phyloP scores from a whole-genome alignment of 371 early-diverging fungal species.

The Mucor sp. region DNA sequence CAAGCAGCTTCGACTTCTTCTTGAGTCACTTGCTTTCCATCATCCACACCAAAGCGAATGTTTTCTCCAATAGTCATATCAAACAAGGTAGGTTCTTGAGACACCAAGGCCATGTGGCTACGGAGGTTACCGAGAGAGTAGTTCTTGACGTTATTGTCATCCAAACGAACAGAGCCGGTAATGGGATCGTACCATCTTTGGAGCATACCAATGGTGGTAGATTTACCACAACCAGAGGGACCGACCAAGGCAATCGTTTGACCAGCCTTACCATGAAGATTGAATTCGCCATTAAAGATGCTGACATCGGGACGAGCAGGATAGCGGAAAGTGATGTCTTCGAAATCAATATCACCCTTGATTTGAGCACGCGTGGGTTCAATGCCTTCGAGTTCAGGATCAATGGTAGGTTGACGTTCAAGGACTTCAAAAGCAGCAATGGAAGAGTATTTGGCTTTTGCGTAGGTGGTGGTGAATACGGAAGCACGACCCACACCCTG shows the following conservation, averaged over 20 bases:
- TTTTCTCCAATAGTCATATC: slow-evolving; percentile 81
- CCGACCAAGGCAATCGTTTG: slow-evolving; percentile 90
- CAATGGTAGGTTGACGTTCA: slow-evolving; percentile 73
- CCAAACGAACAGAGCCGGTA: slow-evolving; percentile 63
- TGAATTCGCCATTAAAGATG: slow-evolving; percentile 76
- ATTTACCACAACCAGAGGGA: slow-evolving; percentile 87
- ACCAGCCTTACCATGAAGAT: slow-evolving; percentile 71
- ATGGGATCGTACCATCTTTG: slow-evolving; percentile 86
- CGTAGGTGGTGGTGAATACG: slow-evolving; percentile 61
- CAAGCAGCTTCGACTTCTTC: slow-evolving; percentile 67
- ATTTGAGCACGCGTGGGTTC: slow-evolving; percentile 41
- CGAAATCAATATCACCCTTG: slow-evolving; percentile 57
- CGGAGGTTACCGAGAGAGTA: slow-evolving; percentile 68
- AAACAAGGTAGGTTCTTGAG: slow-evolving; percentile 89
- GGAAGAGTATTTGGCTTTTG: slow-evolving; percentile 83
- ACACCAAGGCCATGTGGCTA: slow-evolving; percentile 77
- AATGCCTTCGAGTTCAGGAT: slow-evolving; percentile 66
- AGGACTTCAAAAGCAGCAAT: slow-evolving; percentile 75
- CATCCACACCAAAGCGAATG: slow-evolving; percentile 68
- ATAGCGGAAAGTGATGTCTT: slow-evolving; percentile 76
- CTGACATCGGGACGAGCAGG: slow-evolving; percentile 80
- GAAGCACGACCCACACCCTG: slow-evolving; percentile 67
- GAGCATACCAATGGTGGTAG: slow-evolving; percentile 80
- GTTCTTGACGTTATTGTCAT: slow-evolving; percentile 67
- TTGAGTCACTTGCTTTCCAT: slow-evolving; percentile 43